Evolutionary conservation across 1,284 basidiomycete species (phyloP).

Genomic region (Fomitopsis palustris): DNA sequence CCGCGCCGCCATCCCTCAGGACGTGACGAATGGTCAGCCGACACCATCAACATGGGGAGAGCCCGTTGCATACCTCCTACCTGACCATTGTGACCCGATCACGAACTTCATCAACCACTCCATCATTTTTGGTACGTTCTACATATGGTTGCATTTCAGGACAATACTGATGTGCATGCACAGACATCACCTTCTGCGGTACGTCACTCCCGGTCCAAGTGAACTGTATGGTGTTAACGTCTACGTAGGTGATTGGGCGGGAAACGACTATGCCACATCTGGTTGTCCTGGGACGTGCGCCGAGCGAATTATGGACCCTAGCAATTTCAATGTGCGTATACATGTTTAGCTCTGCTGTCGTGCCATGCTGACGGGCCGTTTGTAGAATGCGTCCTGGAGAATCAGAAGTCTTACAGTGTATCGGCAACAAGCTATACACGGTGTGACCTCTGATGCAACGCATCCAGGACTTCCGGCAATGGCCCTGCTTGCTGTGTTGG

Average conservation of each 20-base stretch:
- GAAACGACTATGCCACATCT: slow-evolving; percentile 68
- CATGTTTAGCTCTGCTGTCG: not conserved
- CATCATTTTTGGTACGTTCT: slow-evolving; percentile 52
- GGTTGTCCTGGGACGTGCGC: slow-evolving; percentile 73
- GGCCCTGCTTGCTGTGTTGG: slow-evolving; percentile 5
- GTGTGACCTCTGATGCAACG: slow-evolving; percentile 18
- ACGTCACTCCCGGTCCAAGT: slow-evolving; percentile 13
- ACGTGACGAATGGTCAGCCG: slow-evolving; percentile 54
- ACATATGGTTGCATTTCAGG: slow-evolving; percentile 7
- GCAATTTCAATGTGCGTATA: slow-evolving; percentile 58
- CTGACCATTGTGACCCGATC: slow-evolving; percentile 55
- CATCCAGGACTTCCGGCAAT: slow-evolving; percentile 5
- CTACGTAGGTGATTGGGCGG: slow-evolving; percentile 72
- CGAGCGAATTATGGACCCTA: slow-evolving; percentile 59
- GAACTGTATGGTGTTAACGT: not conserved
- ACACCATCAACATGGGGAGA: slow-evolving; percentile 58
- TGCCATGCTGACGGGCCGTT: not conserved
- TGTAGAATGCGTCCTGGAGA: slow-evolving; percentile 55
- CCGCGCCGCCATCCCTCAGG: slow-evolving; percentile 64
- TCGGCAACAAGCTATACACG: slow-evolving; percentile 37
- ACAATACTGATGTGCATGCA: not conserved
- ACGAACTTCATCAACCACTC: slow-evolving; percentile 60
- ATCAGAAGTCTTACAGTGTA: slow-evolving; percentile 57
- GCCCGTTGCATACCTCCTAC: slow-evolving; percentile 58
- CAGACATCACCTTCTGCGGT: slow-evolving; percentile 83